Conservation (phyloP, 345 rosid genomes). For the Syzygium aqueum region DNA sequence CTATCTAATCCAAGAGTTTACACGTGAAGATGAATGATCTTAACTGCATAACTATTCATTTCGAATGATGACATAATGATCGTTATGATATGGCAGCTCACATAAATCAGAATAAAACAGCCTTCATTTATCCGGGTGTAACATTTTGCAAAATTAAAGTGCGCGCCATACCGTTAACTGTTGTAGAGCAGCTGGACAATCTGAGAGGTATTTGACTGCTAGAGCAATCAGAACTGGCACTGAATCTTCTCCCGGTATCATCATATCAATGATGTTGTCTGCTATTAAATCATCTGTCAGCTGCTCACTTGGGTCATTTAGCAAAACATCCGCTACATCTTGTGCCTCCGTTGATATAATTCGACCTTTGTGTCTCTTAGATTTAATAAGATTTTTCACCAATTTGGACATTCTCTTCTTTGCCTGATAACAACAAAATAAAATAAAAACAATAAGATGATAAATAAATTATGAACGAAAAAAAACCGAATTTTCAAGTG, state of each 20-base stretch:
- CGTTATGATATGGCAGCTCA: neutral
- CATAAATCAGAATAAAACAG: neutral
- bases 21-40: neutral
- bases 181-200: conserved; percentile 65
- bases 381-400: conserved; percentile 44
- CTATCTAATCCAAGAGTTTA: neutral
- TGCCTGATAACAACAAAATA: conserved; percentile 33
- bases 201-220: conserved; percentile 77
- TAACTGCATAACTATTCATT: neutral
- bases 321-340: conserved; percentile 72
- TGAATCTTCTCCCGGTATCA: conserved; percentile 99
- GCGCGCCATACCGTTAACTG: conserved; percentile 44
- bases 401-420: conserved; percentile 81
- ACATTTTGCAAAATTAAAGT: neutral
- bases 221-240: conserved; percentile 93
- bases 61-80: neutral
- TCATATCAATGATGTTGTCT: conserved; percentile 89
- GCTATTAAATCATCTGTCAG: conserved; percentile 72
- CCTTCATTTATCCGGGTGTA: neutral
- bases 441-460: neutral
- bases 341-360: conserved; percentile 14
- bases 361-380: conserved; percentile 23
- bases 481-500: neutral
- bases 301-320: conserved; percentile 43
- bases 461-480: neutral